Percentiles rank a stretch among this genome's conserved stretches.
Evolutionary conservation across 2,329 filamentous ascomycete species (phyloP).

Genomic region (Xylaria hypoxylon): DNA sequence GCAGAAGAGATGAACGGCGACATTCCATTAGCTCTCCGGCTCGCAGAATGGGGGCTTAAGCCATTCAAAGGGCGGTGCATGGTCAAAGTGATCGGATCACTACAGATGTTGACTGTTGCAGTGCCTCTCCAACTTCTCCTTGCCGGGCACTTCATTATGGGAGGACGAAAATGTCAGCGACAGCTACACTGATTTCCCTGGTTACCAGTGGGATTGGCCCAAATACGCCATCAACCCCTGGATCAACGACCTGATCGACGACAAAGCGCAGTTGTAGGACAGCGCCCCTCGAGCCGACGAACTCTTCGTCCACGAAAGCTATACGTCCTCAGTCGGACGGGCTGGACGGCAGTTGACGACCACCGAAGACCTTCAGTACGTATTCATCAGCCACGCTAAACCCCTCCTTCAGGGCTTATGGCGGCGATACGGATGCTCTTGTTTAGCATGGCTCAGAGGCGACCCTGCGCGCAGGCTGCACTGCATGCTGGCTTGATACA

Average conservation of each 20-base stretch:
- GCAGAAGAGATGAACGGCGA: conserved; percentile 41
- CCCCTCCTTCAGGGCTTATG: conserved; percentile 8
- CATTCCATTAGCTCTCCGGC: conserved; percentile 39
- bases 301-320: conserved; percentile 35
- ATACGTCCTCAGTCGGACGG: conserved; percentile 32
- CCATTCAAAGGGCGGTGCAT: conserved; percentile 32
- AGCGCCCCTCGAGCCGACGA: conserved; percentile 30
- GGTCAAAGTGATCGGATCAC: conserved; percentile 28
- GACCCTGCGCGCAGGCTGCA: conserved; percentile 29
- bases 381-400: conserved; percentile 44
- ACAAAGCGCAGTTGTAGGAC: neutral
- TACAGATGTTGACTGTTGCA: no score
- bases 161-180: conserved; percentile 37
- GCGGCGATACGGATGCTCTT: conserved; percentile 3
- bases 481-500: conserved; percentile 40
- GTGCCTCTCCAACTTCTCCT: conserved; percentile 44
- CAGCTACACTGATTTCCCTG: conserved; percentile 42
- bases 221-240: conserved; percentile 45
- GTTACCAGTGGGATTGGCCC: conserved; percentile 45
- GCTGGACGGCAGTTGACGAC: conserved; percentile 31
- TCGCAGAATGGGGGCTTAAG: conserved; percentile 41
- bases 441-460: conserved; percentile 37
- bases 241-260: conserved; percentile 39
- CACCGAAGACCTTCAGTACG: conserved; percentile 30
- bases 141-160: conserved; percentile 35